Base-by-base conservation (phyloP, 495 filamentous ascomycete species). In the Evernia prunastri region DNA sequence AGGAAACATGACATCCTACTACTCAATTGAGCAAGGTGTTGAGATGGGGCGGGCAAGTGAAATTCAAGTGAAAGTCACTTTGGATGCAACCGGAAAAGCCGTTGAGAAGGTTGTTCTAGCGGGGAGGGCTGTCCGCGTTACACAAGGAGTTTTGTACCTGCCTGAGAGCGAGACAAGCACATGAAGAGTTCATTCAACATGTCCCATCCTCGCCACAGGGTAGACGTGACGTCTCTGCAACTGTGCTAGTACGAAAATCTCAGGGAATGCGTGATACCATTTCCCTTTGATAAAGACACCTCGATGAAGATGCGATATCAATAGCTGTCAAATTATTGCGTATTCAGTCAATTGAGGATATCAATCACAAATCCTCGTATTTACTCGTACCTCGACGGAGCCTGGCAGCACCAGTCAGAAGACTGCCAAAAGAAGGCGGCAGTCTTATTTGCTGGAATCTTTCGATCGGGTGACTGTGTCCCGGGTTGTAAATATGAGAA, bases 11-110 rank as follows among this genome's bases (percentile, higher is more conserved):
- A 67, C 61, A 25, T 71, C 73, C 43, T 74, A 60, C 63, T 86
- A 81, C 65, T 70, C 66, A 27, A 76, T 91, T 57, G 80, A 79
- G 66, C 88, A 90, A 72, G 88, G 88, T 1, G 81, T 88, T 4
- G 86, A 90, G 74, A 90, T 90, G 82, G 86, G 86, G 13, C 74
- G 87, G 64, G 70, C 69, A 68, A 89, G 87, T 72, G 75, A 79
- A 13, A 82, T 85, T 59, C 67, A 70, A 33, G 73, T 79, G 56
- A 75, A 74, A 33, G 75, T 79, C 37, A 66, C 47, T 13, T 56
- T 72, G 74, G 65, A 61, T 70, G 71, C 69, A 65, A 66, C 39
- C 57, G 67, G 65, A 59, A 70, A 70, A 60, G 63, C 17, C 56
- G 63, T 86, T 13, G 72, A 76, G 62, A 75, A 76, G 43, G 68